Evolutionary conservation across 768 basidiomycete species (phyloP), one percentile per base, ranked within the genome.

Genomic region (Lentinus brumalis): DNA sequence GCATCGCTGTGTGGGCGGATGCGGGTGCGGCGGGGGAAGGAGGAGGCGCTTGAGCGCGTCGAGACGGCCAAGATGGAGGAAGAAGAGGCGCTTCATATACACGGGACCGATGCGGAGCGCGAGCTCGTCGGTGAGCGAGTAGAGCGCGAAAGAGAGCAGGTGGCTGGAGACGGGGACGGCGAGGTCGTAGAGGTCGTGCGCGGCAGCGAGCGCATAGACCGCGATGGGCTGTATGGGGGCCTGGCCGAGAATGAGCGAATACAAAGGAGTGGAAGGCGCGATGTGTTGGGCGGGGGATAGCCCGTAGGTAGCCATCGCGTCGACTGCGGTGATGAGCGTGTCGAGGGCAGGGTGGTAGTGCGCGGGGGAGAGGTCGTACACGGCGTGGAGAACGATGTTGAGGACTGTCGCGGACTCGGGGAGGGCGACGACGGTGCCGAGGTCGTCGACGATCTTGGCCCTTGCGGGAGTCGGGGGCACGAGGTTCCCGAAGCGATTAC

Each of bases 11-110:
- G 84, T 91, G 15, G 91, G 88, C n/a, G 86, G 77, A 69, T 93
- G 91, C 3, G 87, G 86, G 56, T 84, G 83, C 3, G 91, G 91
- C 0, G 91, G 91, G 3, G 87, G 83, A 5, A 89, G 78, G 14
- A 94, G 77, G 21, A 92, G 82, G 35, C 89, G 84, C 70, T 93
- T 94, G 35, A 94, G 80, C 10, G 91, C 91, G 61, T 94, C 92
- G 3, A 85, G 79, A 31, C 92, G 87, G 10, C 92, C 91, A 67
- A 92, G 87, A 67, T 94, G 92, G 29, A 94, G 77, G 71, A 91
- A 92, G 73, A 94, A 92, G 31, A 94, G 79, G 35, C 88, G 85
- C 67, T 91, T 92, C 63, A 94, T 76, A 68, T 94, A 94, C 21
- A 85, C 74, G 2, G 92, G 82, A 8, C 91, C 91, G 53, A 94